Evolutionary conservation across 306 rosid genomes (phyloP), one percentile per base, ranked within the genome.

Genomic region (Ochetophila trinervis): DNA sequence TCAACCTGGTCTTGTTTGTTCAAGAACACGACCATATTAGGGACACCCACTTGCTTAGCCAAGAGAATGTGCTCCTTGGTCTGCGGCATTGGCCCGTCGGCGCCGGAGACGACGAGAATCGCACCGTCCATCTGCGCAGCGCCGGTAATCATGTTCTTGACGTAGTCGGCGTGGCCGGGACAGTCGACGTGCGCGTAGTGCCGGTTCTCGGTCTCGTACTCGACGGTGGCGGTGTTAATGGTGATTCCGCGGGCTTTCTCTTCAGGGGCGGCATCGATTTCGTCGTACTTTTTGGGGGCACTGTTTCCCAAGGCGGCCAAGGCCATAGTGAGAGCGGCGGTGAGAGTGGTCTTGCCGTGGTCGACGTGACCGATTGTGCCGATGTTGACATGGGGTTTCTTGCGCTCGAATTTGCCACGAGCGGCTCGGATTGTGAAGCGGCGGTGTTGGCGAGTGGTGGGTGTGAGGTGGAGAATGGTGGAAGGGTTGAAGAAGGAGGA

Each of bases 241-340:
- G 96, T 89, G 73, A 89, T 89, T 2, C 96, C 96, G 14, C 94
- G 94, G n/a, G 96, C 96, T 1, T 91, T 76, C 17, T 89, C 96
- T 70, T 89, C 96, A 0, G 96, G 96, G 53, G 96, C 96, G 32
- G 94, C 94, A 65, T 89, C 96, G 59, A 89, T 89, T 67, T 89
- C 96, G 61, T 89, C 96, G 76, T 89, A 89, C 23, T 89, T 87
- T 53, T 89, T 89, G 8, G 89, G 90, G 71, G 78, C 85, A 64
- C 80, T 73, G 73, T 74, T 78, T 27, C 94, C 94, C 72, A 76
- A 2, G 62, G 87, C 51, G 4, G 94, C 94, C 20, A 89, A 54
- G 19, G 96, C 96, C 96, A 89, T 89, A 71, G 96, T 89, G 40
- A 89, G 92, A 15, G 96, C 96, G 2, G 96, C 96, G 8, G 96